Evolutionary conservation across 306 rosid genomes (phyloP).

Genomic region (Dryas alaskensis): DNA sequence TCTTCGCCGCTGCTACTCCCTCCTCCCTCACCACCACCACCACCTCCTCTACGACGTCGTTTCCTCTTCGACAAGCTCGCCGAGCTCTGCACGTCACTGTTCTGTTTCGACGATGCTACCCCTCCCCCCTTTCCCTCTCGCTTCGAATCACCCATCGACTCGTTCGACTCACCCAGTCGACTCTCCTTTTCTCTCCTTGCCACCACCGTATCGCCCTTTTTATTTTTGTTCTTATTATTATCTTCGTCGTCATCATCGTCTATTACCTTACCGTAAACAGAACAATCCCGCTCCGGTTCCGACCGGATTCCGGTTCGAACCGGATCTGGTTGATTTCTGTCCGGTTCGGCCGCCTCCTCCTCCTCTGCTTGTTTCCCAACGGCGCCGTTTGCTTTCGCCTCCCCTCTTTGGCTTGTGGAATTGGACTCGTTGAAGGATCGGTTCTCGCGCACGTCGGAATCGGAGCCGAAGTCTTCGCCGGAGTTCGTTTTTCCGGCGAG

Average conservation of each 20-base stretch:
- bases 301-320: constrained; percentile 5
- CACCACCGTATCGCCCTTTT: neutral
- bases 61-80: constrained; percentile 39
- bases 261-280: constrained; percentile 15
- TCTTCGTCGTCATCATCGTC: constrained; percentile 10
- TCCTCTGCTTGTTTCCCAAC: neutral
- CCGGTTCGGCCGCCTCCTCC: constrained; percentile 22
- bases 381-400: constrained; percentile 25
- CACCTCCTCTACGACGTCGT: constrained; percentile 30
- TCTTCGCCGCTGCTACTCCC: constrained; percentile 45
- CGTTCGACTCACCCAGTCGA: constrained; percentile 21
- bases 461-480: constrained; percentile 16
- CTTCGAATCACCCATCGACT: constrained; percentile 25
- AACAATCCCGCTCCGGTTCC: constrained; percentile 22
- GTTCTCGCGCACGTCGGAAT: constrained; percentile 37
- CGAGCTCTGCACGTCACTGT: constrained; percentile 53
- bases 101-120: constrained; percentile 30
- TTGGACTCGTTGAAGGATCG: constrained; percentile 57
- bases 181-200: neutral
- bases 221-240: neutral
- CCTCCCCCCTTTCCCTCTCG: constrained; percentile 16
- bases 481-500: constrained; percentile 23
- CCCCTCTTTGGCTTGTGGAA: constrained; percentile 45
- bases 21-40: constrained; percentile 13
- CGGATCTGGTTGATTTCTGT: constrained; percentile 25